Evolutionary conservation across 164 flowering plant genomes (phyloP), one percentile per base, ranked within the genome.

Genomic region (Berberis thunbergii): DNA sequence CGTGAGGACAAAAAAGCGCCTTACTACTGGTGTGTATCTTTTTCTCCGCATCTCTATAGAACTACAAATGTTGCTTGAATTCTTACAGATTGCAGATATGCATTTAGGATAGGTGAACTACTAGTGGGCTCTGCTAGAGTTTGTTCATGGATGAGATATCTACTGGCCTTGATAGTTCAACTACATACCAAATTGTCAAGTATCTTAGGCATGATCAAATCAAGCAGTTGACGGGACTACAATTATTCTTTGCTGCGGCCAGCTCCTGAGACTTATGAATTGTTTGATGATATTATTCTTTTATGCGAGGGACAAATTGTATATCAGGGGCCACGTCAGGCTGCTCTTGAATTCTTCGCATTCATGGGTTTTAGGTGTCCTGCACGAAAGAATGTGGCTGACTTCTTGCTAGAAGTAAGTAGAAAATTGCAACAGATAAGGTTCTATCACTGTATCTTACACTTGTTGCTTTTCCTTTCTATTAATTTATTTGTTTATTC

Each of bases 101-200:
- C 68, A 64, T 64, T 10, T 66, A 72, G 73, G 43, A 64, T 84
- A 92, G 99, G 96, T 70, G 99, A 94, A 79, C 60, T 91, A 66
- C 79, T 94, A 48, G 86, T 91, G 62, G 97, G 99, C 48, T 76
- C 97, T 44, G 84, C 99, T 53, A 78, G 96, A 78, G 99, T 91
- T 81, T 94, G 59, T 80, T 91, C 75, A 91, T 94, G 99, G 99
- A 94, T 80, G 99, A 94, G 71, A 89, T 91, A 77, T 91, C 99
- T 63, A 91, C 83, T 70, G 99, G 99, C 42, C 89, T 94, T 64
- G 99, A 94, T 70, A 94, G 99, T 71, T 87, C 97, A 64, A 94
- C 99, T 11, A 87, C 99, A 13, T 86, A 83, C 76, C 96, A 94
- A 71, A 91, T 93, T 53, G 78, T 91, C 72, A 88, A 83, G 71